A percentile compares a stretch with the other conserved stretches of the same genome.
Conservation (phyloP, 345 rosid species). For the Kernera saxatilis region DNA sequence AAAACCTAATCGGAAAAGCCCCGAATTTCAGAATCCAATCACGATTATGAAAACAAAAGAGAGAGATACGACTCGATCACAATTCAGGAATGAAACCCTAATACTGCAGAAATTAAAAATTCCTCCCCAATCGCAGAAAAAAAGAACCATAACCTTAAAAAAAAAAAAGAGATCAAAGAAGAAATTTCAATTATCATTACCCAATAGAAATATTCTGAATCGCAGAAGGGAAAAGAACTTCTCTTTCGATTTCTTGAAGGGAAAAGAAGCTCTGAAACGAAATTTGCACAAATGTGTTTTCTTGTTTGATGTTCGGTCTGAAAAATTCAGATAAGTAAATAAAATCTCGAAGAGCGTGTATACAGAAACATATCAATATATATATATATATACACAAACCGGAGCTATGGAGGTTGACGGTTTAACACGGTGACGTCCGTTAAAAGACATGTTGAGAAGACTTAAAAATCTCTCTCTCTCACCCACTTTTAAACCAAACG, state of each 20-base stretch:
- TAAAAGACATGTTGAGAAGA: neutral
- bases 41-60: neutral
- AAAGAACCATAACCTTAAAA: neutral
- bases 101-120: no score
- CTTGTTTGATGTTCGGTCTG: constrained; percentile 28
- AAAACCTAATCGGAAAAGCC: neutral
- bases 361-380: neutral
- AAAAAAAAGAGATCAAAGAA: neutral
- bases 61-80: neutral
- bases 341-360: constrained; percentile 23
- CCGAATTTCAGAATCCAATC: neutral
- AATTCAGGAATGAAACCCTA: constrained; percentile 13
- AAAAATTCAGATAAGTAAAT: constrained; percentile 8
- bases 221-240: constrained; percentile 4
- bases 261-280: constrained; percentile 10
- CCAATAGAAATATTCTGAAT: neutral
- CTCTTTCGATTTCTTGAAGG: constrained; percentile 8
- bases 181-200: constrained; percentile 1
- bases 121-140: no score
- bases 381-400: neutral
- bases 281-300: constrained; percentile 22
- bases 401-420: constrained; percentile 4
- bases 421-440: constrained; percentile 28
- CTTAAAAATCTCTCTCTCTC: neutral
- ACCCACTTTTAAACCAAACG: constrained; percentile 14